Conservation (phyloP, 352 stramenopile species). For the Plasmopara halstedii region DNA sequence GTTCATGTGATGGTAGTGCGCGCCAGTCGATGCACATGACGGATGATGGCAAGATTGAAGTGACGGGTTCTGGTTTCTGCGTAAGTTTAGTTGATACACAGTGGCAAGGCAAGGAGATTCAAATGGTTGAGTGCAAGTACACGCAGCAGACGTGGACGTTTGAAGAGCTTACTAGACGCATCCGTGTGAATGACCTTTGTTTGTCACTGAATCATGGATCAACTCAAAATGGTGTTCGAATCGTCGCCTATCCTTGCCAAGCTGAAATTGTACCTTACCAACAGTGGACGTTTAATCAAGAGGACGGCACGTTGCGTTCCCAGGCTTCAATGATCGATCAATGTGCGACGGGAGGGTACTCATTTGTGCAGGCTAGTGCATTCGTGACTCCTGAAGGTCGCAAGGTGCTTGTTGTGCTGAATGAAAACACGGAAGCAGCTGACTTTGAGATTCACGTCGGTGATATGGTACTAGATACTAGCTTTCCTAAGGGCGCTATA, state of each 20-base stretch:
- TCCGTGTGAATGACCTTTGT: constrained; percentile 47
- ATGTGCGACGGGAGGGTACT: constrained; percentile 67
- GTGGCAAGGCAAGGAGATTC: constrained; percentile 45
- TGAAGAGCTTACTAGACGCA: constrained; percentile 22
- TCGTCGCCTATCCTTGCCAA: constrained; percentile 38
- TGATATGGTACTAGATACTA: constrained; percentile 29
- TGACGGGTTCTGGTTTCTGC: constrained; percentile 44
- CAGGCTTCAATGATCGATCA: constrained; percentile 27
- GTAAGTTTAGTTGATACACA: constrained; percentile 31
- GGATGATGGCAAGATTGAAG: constrained; percentile 54
- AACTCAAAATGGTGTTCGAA: constrained; percentile 28
- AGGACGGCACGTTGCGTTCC: constrained; percentile 41
- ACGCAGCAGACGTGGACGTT: constrained; percentile 61
- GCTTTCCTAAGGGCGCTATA: constrained; percentile 47
- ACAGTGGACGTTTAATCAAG: constrained; percentile 43
- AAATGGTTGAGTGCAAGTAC: constrained; percentile 55
- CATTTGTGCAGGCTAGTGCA: constrained; percentile 52
- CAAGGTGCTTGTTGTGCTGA: constrained; percentile 70
- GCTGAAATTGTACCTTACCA: constrained; percentile 25
- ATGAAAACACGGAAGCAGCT: constrained; percentile 69
- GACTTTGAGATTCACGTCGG: constrained; percentile 51
- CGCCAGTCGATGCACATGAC: constrained; percentile 49
- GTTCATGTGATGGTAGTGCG: constrained; percentile 46
- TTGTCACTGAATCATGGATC: constrained; percentile 56
- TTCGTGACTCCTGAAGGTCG: constrained; percentile 67